Evolutionary conservation across 2,329 filamentous ascomycete genomes (phyloP).

Genomic region (Paecilomyces sp.): DNA sequence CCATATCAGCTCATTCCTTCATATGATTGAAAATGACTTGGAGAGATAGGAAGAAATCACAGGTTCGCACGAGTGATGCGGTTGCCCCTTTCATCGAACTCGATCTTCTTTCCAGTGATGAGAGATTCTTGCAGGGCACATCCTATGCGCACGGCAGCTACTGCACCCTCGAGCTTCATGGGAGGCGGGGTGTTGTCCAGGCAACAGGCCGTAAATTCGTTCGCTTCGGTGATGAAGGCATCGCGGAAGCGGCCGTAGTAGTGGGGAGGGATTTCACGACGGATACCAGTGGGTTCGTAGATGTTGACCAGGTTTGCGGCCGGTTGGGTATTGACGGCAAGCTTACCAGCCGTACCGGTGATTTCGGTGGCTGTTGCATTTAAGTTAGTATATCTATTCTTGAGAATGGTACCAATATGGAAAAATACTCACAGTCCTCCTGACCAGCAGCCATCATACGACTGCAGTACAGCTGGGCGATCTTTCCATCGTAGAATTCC

Average conservation of each 20-base stretch:
- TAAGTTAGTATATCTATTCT: not conserved
- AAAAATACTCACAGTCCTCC: conserved; percentile 39
- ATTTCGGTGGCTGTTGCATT: conserved; percentile 49
- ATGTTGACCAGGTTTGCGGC: conserved; percentile 49
- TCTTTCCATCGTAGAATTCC: conserved; percentile 57
- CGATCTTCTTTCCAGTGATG: conserved; percentile 49
- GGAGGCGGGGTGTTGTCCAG: conserved; percentile 51
- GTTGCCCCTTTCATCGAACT: conserved; percentile 50
- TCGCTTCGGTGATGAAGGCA: conserved; percentile 57
- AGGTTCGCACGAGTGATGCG: conserved; percentile 36
- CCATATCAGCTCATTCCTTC: no score
- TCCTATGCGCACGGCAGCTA: conserved; percentile 53
- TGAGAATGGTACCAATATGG: not conserved
- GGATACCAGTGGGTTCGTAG: conserved; percentile 47
- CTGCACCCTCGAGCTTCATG: conserved; percentile 50
- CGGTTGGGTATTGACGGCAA: conserved; percentile 55
- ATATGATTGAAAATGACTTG: no score
- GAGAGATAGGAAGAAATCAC: conserved; percentile 9
- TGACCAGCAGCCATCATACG: conserved; percentile 64
- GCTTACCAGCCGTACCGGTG: conserved; percentile 59
- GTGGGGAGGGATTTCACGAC: conserved; percentile 52
- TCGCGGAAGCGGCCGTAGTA: conserved; percentile 58
- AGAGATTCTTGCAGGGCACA: conserved; percentile 51
- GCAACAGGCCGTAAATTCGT: conserved; percentile 55
- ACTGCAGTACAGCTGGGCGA: conserved; percentile 57